Evolutionary conservation across 768 basidiomycete species (phyloP), one percentile per base, ranked within the genome.

Genomic region (Leccinellum rugosiceps): DNA sequence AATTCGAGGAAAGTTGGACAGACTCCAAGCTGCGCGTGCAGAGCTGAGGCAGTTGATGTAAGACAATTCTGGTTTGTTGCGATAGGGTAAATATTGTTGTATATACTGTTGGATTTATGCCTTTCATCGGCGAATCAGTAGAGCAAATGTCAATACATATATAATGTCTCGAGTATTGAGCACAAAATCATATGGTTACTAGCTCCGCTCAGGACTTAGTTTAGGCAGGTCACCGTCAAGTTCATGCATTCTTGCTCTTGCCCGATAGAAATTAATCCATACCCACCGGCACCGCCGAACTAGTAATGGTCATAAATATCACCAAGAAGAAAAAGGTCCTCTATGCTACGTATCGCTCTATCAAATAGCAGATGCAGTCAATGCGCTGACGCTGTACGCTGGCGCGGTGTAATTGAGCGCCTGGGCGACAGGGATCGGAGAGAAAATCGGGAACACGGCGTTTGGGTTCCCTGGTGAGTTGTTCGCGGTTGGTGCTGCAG

Each of bases 391-490:
- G 53, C 76, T 77, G 58, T 74, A 76, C 17, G 67, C 77, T 6
- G 83, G 79, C 1, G 80, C 83, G 15, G 74, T 80, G 66, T 78
- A 87, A 26, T 76, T 75, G 72, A 86, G 81, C 2, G 73, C 78
- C 63, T 77, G 74, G 0, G 43, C 11, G 6, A 19, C 2, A 21
- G 21, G 6, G 11, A 44, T 19, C 19, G 13, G 14, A 44, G 43
- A 23, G 13, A 21, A 44, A 3, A 6, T 44, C 19, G 13, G 43
- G 21, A 4, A 13, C 21, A 44, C 21, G 3, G 21, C 3, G 6
- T 21, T 11, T 13, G 43, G 43, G 43, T 17, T 44, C 21, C n/a
- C 43, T 2, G 43, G 43, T 11, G 21, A 21, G 14, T 44, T 44
- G 43, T 13, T 44, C 21, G 21, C 43, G 43, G 43, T 44, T 14